These are phyloP conservation scores for Cyclostephanos tholiformis DNA, from an alignment of 108 stramenopile genomes.

Conservation along the genomic window DNA sequence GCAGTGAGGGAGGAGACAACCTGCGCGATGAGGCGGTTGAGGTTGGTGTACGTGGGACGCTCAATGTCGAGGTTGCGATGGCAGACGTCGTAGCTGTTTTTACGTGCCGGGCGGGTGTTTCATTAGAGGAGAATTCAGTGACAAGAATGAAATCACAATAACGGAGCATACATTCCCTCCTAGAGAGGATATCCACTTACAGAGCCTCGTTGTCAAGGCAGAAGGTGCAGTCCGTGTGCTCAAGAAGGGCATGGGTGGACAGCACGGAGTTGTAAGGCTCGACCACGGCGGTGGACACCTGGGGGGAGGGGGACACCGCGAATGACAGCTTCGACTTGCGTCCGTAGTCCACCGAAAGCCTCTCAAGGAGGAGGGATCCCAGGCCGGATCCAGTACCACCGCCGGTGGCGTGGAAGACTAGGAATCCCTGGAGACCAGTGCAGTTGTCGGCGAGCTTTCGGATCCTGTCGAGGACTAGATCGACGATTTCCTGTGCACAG, in stretches of 20 bases:
- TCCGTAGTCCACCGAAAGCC: slow-evolving; percentile 97
- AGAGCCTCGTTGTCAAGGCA: slow-evolving; percentile 95
- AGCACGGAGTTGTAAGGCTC: slow-evolving; percentile 98
- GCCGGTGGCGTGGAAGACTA: slow-evolving; percentile 98
- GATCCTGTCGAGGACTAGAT: slow-evolving; percentile 97
- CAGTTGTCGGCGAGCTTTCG: slow-evolving; percentile 99
- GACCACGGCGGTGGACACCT: slow-evolving; percentile 95
- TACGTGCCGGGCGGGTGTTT: slow-evolving; percentile 75
- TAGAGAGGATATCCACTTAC: slow-evolving; percentile 20
- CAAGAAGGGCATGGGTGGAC: slow-evolving; percentile 93
- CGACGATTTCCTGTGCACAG: slow-evolving; percentile 86
- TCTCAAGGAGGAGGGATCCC: slow-evolving; percentile 97
- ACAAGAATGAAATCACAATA: slow-evolving; percentile 90
- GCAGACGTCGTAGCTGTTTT: too few relatives aligned
- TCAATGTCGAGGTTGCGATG: too few relatives aligned
- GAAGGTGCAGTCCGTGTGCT: slow-evolving; percentile 96
- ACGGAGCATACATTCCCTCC: too few relatives aligned
- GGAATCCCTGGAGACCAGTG: slow-evolving; percentile 99
- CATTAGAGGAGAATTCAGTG: slow-evolving; percentile 93
- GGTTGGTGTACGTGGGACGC: too few relatives aligned
- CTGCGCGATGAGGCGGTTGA: slow-evolving; percentile 94
- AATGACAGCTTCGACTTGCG: slow-evolving; percentile 99
- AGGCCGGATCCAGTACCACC: slow-evolving; percentile 99
- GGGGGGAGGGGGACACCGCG: slow-evolving; percentile 93
- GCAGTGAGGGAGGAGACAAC: slow-evolving; percentile 93